Evolutionary conservation across 306 rosid genomes (phyloP).

Genomic region (Gleditsia sinensis): DNA sequence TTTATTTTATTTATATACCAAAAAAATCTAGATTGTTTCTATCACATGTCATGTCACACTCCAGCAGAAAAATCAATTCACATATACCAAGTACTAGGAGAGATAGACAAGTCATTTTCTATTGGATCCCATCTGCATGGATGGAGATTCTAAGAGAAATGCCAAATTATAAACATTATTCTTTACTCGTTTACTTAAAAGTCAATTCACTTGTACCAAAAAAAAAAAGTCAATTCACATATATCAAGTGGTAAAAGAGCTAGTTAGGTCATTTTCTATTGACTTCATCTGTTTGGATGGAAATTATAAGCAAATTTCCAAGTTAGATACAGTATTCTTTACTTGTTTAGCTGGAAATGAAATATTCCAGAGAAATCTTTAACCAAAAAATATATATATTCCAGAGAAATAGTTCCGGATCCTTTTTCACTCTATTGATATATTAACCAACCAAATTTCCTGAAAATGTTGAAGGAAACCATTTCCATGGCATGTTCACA

Average conservation of each 20-base stretch:
- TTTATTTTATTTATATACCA: background rate
- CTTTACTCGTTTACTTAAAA: background rate
- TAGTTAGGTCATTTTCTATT: slow-evolving; percentile 1
- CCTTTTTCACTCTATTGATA: slow-evolving; percentile 14
- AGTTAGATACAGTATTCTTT: background rate
- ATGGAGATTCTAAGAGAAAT: background rate
- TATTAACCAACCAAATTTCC: background rate
- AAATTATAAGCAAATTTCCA: background rate
- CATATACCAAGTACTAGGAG: background rate
- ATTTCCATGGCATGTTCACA: background rate
- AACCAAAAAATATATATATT: too few species aligned
- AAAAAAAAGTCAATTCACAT: too few species aligned
- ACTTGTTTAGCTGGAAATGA: slow-evolving; percentile 14
- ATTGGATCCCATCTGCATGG: background rate
- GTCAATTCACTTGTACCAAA: too few species aligned
- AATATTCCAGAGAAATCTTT: slow-evolving; percentile 8
- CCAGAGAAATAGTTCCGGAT: background rate
- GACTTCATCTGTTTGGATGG: background rate
- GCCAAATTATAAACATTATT: background rate
- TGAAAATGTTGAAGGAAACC: background rate
- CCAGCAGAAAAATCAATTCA: slow-evolving; percentile 15
- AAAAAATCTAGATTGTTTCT: background rate
- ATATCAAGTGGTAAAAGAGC: background rate
- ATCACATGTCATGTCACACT: background rate
- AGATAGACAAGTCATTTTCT: slow-evolving; percentile 16